Base-by-base conservation (phyloP, 495 filamentous ascomycete genomes). In the Extremus antarcticus region DNA sequence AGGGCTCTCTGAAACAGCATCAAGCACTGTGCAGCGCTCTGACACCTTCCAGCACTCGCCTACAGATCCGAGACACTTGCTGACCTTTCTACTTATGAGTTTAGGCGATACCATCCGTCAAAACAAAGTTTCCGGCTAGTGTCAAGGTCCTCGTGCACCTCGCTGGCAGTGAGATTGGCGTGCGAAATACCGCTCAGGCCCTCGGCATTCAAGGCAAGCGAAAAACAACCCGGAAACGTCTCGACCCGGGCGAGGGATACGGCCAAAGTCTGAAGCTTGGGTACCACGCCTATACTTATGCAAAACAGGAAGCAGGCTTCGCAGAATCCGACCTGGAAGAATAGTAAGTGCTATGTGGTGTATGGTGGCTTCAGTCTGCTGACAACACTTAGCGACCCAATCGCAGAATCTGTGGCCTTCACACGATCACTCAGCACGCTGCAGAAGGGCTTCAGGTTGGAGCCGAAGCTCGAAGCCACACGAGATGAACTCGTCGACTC, bases 191-290 rank as follows among this genome's bases (percentile, higher is more conserved):
- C 57, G 68, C 75, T 0, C 76, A 79, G 43, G 72, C 79, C n/a
- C 71, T 85, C 0, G 83, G 83, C 0, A 71, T 85, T 24, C 82
- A 85, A 57, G 80, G 79, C 1, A 85, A 83, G 69, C 67, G 70
- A 16, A 73, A 74, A 20, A 70, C 67, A 1, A 68, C 64, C 19
- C 75, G 70, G 13, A 73, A 74, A 47, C 72, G 63, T 0, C 65
- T 83, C 32, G 73, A 74, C n/a, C 69, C 73, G 0, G 79, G 78
- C 2, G 70, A 76, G 3, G 81, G 80, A 9, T 73, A 74, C 2
- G 76, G 80, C 20, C 78, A 70, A 25, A 48, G 59, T 43, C 63
- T 68, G 47, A 74, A 70, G 57, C 67, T 74, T n/a, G 59, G 66
- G 39, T 78, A 72, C 54, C 61, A 68, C 0, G 71, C 73, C 15